A percentile compares a stretch with the other conserved stretches of the same genome.
phyloP scores from a whole-genome alignment of 805 yeast genomes.

The Lachancea quebecensis region DNA sequence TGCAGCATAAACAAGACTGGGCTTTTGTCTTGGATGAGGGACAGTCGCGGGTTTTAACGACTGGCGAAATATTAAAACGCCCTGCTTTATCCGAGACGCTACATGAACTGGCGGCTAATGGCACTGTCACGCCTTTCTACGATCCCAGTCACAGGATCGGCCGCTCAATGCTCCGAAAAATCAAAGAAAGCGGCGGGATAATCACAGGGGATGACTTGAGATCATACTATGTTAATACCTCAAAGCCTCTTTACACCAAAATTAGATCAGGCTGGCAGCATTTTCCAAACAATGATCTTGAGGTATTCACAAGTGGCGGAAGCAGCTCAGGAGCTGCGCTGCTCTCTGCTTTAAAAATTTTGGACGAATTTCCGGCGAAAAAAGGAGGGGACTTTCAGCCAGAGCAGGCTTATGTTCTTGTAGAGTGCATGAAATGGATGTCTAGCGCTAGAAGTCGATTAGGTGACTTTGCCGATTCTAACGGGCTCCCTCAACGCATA shows the following conservation, averaged over 20 bases:
- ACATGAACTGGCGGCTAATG: conserved; percentile 62
- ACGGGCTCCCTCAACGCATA: conserved; percentile 33
- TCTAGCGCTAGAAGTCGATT: conserved; percentile 78
- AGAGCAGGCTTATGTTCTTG: conserved; percentile 53
- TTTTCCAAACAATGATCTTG: conserved; percentile 36
- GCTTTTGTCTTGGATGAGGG: conserved; percentile 41
- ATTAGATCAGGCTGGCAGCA: conserved; percentile 23
- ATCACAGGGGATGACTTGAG: conserved; percentile 59
- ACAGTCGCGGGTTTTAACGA: conserved; percentile 32
- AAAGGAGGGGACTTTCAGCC: conserved; percentile 42
- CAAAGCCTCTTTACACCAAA: conserved; percentile 29
- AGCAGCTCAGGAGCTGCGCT: conserved; percentile 82
- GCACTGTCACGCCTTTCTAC: conserved; percentile 71
- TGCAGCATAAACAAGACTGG: conserved; percentile 43
- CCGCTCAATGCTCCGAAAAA: conserved; percentile 43
- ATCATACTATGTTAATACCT: conserved; percentile 45
- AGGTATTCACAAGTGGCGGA: conserved; percentile 56
- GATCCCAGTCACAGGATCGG: conserved; percentile 78
- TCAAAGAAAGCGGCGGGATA: conserved; percentile 58
- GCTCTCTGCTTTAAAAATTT: conserved; percentile 62
- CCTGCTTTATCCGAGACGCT: conserved; percentile 62
- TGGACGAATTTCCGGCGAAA: conserved; percentile 40
- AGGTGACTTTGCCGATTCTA: conserved; percentile 51
- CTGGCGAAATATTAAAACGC: conserved; percentile 59
- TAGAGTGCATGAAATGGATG: conserved; percentile 93